Percentiles rank a stretch among this genome's conserved stretches.
Conservation (phyloP, 2,329 filamentous ascomycete genomes). For the Fusarium bactridioides region DNA sequence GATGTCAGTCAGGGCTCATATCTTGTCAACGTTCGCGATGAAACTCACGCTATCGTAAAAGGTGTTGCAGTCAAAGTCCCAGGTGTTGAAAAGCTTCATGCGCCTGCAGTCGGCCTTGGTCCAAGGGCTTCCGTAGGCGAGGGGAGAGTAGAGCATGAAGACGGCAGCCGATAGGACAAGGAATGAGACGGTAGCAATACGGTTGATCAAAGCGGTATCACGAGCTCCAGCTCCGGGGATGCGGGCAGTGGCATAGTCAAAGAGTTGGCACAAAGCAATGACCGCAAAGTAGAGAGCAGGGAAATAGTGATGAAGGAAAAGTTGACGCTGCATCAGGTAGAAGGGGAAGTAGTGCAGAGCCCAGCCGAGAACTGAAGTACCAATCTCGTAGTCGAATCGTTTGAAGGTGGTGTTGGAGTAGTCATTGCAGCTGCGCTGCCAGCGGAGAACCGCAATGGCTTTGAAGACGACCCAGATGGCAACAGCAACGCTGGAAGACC, state of each 20-base stretch:
- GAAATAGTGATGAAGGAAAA: constrained; percentile 99
- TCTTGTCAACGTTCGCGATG: background rate
- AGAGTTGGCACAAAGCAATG: constrained; percentile 85
- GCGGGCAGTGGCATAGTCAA: constrained; percentile 83
- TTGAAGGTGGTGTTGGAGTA: constrained; percentile 86
- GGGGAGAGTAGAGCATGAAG: constrained; percentile 85
- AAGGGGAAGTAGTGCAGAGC: constrained; percentile 99
- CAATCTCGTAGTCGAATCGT: constrained; percentile 97
- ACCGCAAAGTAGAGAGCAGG: constrained; percentile 96
- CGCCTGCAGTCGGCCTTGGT: constrained; percentile 86
- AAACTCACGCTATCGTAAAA: constrained; percentile 85
- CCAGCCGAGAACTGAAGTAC: constrained; percentile 90
- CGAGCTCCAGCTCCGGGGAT: constrained; percentile 73
- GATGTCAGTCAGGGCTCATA: constrained; percentile 24
- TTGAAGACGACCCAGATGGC: constrained; percentile 84
- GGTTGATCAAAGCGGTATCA: constrained; percentile 74
- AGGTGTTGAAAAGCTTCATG: constrained; percentile 85
- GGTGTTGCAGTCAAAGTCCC: constrained; percentile 98
- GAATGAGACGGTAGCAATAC: constrained; percentile 75
- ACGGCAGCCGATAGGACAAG: constrained; percentile 76
- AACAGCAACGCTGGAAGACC: constrained; percentile 82
- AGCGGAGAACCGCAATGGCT: constrained; percentile 84
- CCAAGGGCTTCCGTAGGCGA: constrained; percentile 94
- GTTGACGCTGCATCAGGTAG: constrained; percentile 96
- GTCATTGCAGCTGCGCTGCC: constrained; percentile 92